Evolutionary conservation across 2,329 filamentous ascomycete species (phyloP), one percentile per base, ranked within the genome.

Genomic region (Fulvia fulva): DNA sequence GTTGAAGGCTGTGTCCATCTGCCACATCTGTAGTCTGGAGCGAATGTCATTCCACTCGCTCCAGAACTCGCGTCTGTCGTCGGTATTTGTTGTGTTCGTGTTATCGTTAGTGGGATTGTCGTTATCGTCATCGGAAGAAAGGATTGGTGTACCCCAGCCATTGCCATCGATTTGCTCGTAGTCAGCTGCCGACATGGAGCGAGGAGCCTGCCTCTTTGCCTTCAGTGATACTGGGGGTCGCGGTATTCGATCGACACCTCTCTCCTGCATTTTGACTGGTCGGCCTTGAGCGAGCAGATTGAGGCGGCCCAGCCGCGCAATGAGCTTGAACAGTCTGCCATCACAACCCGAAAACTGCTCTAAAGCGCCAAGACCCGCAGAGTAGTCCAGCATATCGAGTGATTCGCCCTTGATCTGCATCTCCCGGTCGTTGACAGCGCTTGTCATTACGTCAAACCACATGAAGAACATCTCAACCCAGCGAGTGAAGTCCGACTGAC

Each of bases 381-480:
- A 83, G 62, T 86, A 80, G 60, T 83, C 78, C 57, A 84, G 80
- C 76, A 87, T 84, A 63, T 88, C 85, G 32, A 88, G 73, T 53
- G 82, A 83, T 32, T 81, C 78, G 25, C 83, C 83, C 37, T 81
- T 80, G 19, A 96, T 83, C 72, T 96, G 90, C 28, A 89, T 86
- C 74, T 97, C 92, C 53, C 92, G 86, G 74, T 96, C 90, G 67
- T 97, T 97, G 70, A 96, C 90, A 53, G 89, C 92, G 41, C 90
- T 90, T 0, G 91, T 91, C 76, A 97, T 90, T 56, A 92, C 90
- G 73, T 97, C 93, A 71, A 96, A 95, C 81, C 93, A 96, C 32
- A 90, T 94, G 70, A 97, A 97, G 66, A 96, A 86, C 44, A 90
- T 87, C 68, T 95, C 90, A 78, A 96, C 93, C 92, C 92, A 97